Evolutionary conservation across 495 filamentous ascomycete genomes (phyloP).

Genomic region (Rhizodiscina lignyota): DNA sequence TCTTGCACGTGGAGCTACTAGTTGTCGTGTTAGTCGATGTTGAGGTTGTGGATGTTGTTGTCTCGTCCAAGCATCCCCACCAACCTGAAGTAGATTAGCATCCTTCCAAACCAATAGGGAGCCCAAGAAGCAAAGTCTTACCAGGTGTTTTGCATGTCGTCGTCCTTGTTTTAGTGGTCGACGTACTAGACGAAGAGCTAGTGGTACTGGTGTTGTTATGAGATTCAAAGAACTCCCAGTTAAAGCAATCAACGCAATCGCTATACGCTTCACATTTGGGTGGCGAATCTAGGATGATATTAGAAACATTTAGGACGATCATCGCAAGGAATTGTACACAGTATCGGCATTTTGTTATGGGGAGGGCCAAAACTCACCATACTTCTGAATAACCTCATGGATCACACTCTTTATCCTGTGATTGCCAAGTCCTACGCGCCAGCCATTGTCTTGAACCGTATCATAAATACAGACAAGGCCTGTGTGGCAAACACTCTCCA

Average conservation of each 20-base stretch:
- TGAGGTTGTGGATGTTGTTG: slow-evolving; percentile 16
- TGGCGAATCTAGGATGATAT: too few relatives aligned
- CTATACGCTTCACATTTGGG: slow-evolving; percentile 54
- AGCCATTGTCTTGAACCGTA: slow-evolving; percentile 74
- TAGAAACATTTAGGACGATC: too few relatives aligned
- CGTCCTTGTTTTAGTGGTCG: slow-evolving; percentile 45
- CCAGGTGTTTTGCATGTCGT: slow-evolving; percentile 79
- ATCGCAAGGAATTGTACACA: too few relatives aligned
- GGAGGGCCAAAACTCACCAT: too few relatives aligned
- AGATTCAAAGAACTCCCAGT: slow-evolving; percentile 88
- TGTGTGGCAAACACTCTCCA: slow-evolving; percentile 83
- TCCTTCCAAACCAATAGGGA: too few relatives aligned
- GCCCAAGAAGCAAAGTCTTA: too few relatives aligned
- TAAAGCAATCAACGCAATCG: slow-evolving; percentile 78
- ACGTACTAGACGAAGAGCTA: slow-evolving; percentile 22
- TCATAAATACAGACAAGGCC: slow-evolving; percentile 82
- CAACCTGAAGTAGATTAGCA: too few relatives aligned
- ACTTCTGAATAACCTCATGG: slow-evolving; percentile 64
- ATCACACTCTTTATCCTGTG: slow-evolving; percentile 81
- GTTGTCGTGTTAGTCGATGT: slow-evolving; percentile 27
- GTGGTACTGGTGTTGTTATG: slow-evolving; percentile 66
- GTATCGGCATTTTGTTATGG: too few relatives aligned
- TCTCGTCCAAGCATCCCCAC: slow-evolving; percentile 57
- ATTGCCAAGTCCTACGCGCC: slow-evolving; percentile 69
- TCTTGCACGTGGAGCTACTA: slow-evolving; percentile 24